These are phyloP conservation scores for Paramecium primaurelia DNA, from an alignment of 73 alveolate species.

Conservation along the genomic window DNA sequence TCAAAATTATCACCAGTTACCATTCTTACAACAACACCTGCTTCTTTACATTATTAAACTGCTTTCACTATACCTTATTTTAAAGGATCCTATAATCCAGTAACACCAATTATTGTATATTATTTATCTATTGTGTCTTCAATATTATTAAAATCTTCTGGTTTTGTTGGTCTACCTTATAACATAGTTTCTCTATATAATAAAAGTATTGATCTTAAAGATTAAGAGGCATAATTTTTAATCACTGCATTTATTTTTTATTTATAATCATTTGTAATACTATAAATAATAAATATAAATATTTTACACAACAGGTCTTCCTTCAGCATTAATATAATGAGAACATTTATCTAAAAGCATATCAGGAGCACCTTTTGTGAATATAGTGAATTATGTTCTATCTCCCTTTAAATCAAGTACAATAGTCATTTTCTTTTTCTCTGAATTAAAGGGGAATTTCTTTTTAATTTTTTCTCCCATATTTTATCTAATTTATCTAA, in stretches of 20 bases:
- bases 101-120: conserved; percentile 67
- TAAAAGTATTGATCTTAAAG: conserved; percentile 80
- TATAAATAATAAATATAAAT: not conserved
- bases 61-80: conserved; percentile 88
- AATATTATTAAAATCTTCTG: conserved; percentile 56
- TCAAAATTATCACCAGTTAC: conserved; percentile 96
- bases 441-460: conserved; percentile 86
- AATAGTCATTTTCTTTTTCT: conserved; percentile 88
- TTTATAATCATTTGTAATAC: conserved; percentile 51
- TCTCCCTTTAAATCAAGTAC: conserved; percentile 58
- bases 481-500: conserved; percentile 8
- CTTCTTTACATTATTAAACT: conserved; percentile 72
- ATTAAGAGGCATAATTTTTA: conserved; percentile 69
- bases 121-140: conserved; percentile 67
- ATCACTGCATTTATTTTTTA: conserved; percentile 63
- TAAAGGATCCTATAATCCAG: conserved; percentile 88
- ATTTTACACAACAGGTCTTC: conserved; percentile 56
- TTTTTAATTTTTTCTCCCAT: conserved; percentile 38
- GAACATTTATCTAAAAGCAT: conserved; percentile 70
- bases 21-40: conserved; percentile 93
- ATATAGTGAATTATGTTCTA: conserved; percentile 27
- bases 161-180: conserved; percentile 67
- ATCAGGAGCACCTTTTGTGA: conserved; percentile 93
- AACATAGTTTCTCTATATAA: conserved; percentile 74
- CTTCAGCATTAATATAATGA: conserved; percentile 70